Conservation (phyloP, 2,329 filamentous ascomycete genomes). For the Cordyceps militaris region DNA sequence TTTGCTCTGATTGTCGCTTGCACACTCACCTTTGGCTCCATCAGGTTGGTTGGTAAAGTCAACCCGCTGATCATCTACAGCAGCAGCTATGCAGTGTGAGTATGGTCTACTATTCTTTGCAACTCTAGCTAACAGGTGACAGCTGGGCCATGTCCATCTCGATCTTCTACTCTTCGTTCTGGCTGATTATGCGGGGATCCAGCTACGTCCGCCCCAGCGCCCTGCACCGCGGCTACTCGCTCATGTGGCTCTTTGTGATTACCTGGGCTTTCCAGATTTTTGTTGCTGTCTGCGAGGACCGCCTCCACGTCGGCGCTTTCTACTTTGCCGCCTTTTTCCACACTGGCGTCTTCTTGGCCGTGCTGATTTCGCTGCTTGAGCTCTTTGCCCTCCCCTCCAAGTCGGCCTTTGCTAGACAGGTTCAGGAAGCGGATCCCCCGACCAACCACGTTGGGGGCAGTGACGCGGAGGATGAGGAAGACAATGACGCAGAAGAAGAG, state of each 20-base stretch:
- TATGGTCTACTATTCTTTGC: slow-evolving; percentile 3
- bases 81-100: slow-evolving; percentile 69
- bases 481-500: slow-evolving; percentile 16
- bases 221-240: slow-evolving; percentile 70
- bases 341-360: slow-evolving; percentile 64
- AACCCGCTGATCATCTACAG: slow-evolving; percentile 92
- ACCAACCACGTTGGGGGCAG: neutral
- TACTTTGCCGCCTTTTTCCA: slow-evolving; percentile 81
- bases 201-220: slow-evolving; percentile 78
- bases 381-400: slow-evolving; percentile 70
- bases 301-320: slow-evolving; percentile 63
- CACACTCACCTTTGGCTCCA: slow-evolving; percentile 62
- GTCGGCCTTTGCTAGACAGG: slow-evolving; percentile 56
- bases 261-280: slow-evolving; percentile 67
- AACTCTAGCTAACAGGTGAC: slow-evolving; percentile 13
- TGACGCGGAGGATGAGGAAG: slow-evolving; percentile 10
- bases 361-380: slow-evolving; percentile 71
- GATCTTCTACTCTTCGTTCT: slow-evolving; percentile 72
- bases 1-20: slow-evolving; percentile 63
- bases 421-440: slow-evolving; percentile 35
- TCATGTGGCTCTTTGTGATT: slow-evolving; percentile 76
- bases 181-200: slow-evolving; percentile 74
- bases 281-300: slow-evolving; percentile 68
- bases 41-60: slow-evolving; percentile 69
- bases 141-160: slow-evolving; percentile 80